Base-by-base conservation (phyloP, 179 eudicot genomes). In the Heliamphora pulchella region DNA sequence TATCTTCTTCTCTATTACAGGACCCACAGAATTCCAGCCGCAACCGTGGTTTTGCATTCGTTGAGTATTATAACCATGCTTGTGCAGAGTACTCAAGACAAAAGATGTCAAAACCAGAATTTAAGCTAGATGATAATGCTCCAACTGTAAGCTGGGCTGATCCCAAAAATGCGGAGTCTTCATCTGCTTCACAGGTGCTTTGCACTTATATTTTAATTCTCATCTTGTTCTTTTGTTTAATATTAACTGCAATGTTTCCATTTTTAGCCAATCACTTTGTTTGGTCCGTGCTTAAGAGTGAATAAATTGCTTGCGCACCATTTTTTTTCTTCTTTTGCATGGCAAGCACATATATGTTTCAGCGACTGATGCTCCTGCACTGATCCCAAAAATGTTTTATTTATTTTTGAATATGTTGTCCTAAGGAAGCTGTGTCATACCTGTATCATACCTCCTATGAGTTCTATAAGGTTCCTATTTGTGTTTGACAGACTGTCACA, bases 131-230 rank as follows among this genome's bases (percentile, higher is more conserved):
- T 78, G 92, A 82, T 67, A 91, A 92, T 85, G 85, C 94, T 82
- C 99, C 98, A 77, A 96, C 96, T 50, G 97, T 96, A 76, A 96
- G 93, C 73, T 96, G 99, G 99, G 99, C 98, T 76, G 99, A 96
- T 74, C 90, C 97, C 2, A 94, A 90, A 83, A 92, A 84, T 83
- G 91, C 91, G 11, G 96, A 91, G 71, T 86, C 97, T 81, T 90
- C 97, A 80, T 88, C 97, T 78, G 74, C 90, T 48, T 90, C 98
- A 41, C 94, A 94, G 94, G 99, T 96, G 59, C 64, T 62, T 3
- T 58, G 17, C 74, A 39, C 61, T 71, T 57, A 41, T 10, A 57
- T 43, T 55, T 51, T 69, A 39, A 7, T 8, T 43, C 72, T 65
- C 46, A 14, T 14, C 41, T n/a, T 43, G 8, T 22, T 50, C 39